Conservation (phyloP, 345 rosid species). For the Litchi chinensis region DNA sequence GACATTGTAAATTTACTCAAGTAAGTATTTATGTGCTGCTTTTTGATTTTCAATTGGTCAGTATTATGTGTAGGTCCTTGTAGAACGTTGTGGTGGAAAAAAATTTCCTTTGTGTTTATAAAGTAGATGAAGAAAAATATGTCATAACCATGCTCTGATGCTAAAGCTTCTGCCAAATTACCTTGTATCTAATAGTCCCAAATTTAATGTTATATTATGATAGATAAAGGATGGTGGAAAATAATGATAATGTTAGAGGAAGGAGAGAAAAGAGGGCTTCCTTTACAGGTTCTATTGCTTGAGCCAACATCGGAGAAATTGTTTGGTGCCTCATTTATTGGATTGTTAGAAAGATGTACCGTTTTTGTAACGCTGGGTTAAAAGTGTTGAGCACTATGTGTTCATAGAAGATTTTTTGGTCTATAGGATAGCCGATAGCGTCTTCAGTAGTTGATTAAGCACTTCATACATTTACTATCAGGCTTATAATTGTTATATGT, state of each 20-base stretch:
- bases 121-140: background rate
- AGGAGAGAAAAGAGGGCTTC: background rate
- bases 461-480: background rate
- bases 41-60: conserved; percentile 1
- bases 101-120: background rate
- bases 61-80: background rate
- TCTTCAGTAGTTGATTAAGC: background rate
- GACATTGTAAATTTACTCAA: conserved; percentile 59
- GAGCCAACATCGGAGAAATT: background rate
- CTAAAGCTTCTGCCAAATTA: background rate
- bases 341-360: background rate
- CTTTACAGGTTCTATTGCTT: background rate
- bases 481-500: background rate
- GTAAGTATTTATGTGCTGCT: conserved; percentile 39
- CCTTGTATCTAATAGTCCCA: background rate
- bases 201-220: background rate
- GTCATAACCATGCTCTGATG: too few relatives aligned
- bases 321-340: background rate
- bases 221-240: background rate
- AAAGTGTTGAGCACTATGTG: background rate
- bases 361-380: background rate
- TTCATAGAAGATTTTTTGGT: background rate
- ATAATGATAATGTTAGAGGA: background rate
- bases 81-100: background rate
- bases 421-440: background rate